phyloP scores from a whole-genome alignment of 495 filamentous ascomycete genomes.

The Glarea lozoyensis region DNA sequence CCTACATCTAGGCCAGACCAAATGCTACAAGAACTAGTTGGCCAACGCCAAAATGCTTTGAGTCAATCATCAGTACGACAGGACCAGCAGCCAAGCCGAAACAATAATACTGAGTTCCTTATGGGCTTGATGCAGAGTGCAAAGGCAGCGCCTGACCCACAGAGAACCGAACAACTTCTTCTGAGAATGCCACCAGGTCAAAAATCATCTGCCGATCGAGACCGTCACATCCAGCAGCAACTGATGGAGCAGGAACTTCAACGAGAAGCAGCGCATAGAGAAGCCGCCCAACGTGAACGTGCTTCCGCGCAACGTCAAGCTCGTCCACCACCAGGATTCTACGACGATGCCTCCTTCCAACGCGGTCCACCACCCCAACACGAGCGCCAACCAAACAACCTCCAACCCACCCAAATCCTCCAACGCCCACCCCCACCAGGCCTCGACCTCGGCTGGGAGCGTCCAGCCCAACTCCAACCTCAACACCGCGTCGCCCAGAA shows the following conservation, averaged over 20 bases:
- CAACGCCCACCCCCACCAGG: slow-evolving; percentile 42
- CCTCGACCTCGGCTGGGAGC: slow-evolving; percentile 29
- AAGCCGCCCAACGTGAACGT: slow-evolving; percentile 28
- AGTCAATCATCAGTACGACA: slow-evolving; percentile 31
- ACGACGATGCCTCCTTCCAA: slow-evolving; percentile 14
- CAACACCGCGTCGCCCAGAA: slow-evolving; percentile 21
- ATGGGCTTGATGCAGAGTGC: slow-evolving; percentile 45
- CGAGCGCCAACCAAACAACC: slow-evolving; percentile 32
- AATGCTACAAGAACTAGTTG: slow-evolving; percentile 42
- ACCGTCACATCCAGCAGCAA: slow-evolving; percentile 19
- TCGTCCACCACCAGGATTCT: slow-evolving; percentile 25
- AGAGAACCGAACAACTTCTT: slow-evolving; percentile 17
- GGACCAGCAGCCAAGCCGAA: slow-evolving; percentile 29
- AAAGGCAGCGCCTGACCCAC: slow-evolving; percentile 30
- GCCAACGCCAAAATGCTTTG: slow-evolving; percentile 36
- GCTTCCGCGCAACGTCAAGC: slow-evolving; percentile 27
- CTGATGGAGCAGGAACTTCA: slow-evolving; percentile 21
- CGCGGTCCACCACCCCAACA: slow-evolving; percentile 20
- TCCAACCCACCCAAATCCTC: slow-evolving; percentile 45
- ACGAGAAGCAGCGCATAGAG: slow-evolving; percentile 31
- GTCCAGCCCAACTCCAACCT: slow-evolving; percentile 32
- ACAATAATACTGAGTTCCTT: slow-evolving; percentile 44
- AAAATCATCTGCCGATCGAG: slow-evolving; percentile 13
- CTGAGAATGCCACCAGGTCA: slow-evolving; percentile 16
- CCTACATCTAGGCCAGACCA: slow-evolving; percentile 39